Base-by-base conservation (phyloP, 306 rosid species). In the Fragaria iinumae region DNA sequence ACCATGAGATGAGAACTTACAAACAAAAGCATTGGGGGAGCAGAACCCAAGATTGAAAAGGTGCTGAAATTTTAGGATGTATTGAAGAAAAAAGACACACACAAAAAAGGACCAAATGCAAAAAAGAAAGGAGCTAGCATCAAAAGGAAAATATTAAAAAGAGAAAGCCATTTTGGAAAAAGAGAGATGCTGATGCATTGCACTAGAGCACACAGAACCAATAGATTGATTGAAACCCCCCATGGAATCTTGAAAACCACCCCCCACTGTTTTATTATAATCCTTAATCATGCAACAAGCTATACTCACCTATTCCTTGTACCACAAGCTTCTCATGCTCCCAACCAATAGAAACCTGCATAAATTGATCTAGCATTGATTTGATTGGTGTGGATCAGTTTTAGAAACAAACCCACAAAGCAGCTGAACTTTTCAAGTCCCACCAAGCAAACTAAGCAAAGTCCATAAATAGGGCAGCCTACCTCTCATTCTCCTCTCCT, bases 101-200 rank as follows among this genome's bases (percentile, higher is more conserved):
- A 78, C 76, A 85, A 9, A 47, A 80, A 80, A 81, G 86, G 90
- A 74, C 81, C 87, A 82, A 79, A 69, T 74, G 57, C n/a, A 29
- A 14, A 63, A 70, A 41, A 80, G 59, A 32, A 14, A 57, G 36
- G 70, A 39, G n/a, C 16, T 69, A n/a, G 78, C 0, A 36, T 47
- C 60, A 63, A 16, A 71, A 27, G 34, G 45, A 77, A 62, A 56
- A 52, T 71, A 23, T 8, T 34, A 0, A 48, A 78, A 50, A 70
- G 18, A 7, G 6, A 23, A 77, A 55, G 52, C 49, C 34, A 76
- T 41, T 71, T 81, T 67, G 45, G 76, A 55, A 76, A 65, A 50
- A 77, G 72, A 63, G 63, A 80, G 69, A 36, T 83, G 88, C 89
- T 80, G 60, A 34, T 84, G 88, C 90, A 87, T 21, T 80, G 65